These are phyloP conservation scores for Thalassiosira mediterranea DNA, from an alignment of 352 stramenopile species.

Conservation along the genomic window DNA sequence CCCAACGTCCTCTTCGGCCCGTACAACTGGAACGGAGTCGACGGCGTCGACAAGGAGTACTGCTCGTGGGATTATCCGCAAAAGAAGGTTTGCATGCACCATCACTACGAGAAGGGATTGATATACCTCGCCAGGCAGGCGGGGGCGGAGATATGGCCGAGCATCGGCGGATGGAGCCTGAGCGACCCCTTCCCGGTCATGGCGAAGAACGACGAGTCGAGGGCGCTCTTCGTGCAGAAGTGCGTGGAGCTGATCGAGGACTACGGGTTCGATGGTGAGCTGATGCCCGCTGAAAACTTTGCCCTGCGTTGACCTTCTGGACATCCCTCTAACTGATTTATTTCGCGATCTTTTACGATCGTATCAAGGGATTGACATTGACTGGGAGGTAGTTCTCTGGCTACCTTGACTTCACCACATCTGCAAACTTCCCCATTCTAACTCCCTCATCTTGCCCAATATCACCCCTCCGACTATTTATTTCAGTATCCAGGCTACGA, in stretches of 20 bases:
- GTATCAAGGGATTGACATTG: conserved; percentile 24
- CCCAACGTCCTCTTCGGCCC: conserved; percentile 40
- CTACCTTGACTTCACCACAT: too few species aligned
- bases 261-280: conserved; percentile 58
- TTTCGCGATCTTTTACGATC: not conserved
- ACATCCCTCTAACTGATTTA: too few species aligned
- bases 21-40: conserved; percentile 53
- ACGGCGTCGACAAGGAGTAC: too few species aligned
- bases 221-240: conserved; percentile 42
- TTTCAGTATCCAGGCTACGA: conserved; percentile 40
- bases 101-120: conserved; percentile 45
- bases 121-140: conserved; percentile 33
- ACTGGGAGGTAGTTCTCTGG: too few species aligned
- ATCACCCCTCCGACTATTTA: too few species aligned
- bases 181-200: conserved; percentile 39
- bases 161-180: conserved; percentile 56
- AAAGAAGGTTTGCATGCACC: conserved; percentile 21
- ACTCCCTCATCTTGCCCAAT: too few species aligned
- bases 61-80: conserved; percentile 13
- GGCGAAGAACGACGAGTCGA: conserved; percentile 23
- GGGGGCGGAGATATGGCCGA: conserved; percentile 45
- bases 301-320: not conserved
- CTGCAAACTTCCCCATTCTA: too few species aligned
- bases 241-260: conserved; percentile 54
- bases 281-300: not conserved